A percentile compares a stretch with the other conserved stretches of the same genome.
Evolutionary conservation across 306 rosid species (phyloP).

Genomic region (Sicyos baderoa): DNA sequence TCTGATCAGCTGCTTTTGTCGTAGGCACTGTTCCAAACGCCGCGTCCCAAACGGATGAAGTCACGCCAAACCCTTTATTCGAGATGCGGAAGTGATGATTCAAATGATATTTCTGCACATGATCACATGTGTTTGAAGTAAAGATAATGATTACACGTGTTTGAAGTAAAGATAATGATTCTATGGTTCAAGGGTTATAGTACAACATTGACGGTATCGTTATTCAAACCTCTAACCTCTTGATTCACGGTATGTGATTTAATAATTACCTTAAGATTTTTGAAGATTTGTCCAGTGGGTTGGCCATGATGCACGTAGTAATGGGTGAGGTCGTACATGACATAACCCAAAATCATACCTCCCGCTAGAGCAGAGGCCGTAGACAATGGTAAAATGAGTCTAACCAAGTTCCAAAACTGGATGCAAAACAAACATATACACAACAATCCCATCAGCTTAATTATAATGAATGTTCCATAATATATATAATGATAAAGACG

Average conservation of each 20-base stretch:
- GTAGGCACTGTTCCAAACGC: slow-evolving; percentile 82
- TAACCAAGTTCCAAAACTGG: slow-evolving; percentile 75
- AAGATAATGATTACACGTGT: too few relatives aligned
- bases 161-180: too few relatives aligned
- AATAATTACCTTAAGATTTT: slow-evolving; percentile 54
- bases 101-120: slow-evolving; percentile 78
- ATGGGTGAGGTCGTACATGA: slow-evolving; percentile 86
- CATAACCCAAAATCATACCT: slow-evolving; percentile 89
- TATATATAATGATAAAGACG: too few relatives aligned
- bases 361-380: slow-evolving; percentile 76
- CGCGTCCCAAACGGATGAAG: slow-evolving; percentile 83
- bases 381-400: slow-evolving; percentile 54
- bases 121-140: too few relatives aligned
- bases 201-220: too few relatives aligned
- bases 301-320: slow-evolving; percentile 91
- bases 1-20: slow-evolving; percentile 37
- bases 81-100: slow-evolving; percentile 89
- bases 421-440: too few relatives aligned
- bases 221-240: too few relatives aligned
- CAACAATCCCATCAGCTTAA: too few relatives aligned
- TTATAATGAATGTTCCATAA: too few relatives aligned
- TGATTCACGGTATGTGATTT: too few relatives aligned
- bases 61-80: slow-evolving; percentile 79
- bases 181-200: too few relatives aligned
- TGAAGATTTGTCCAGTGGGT: slow-evolving; percentile 44